Evolutionary conservation across 768 basidiomycete genomes (phyloP), one percentile per base, ranked within the genome.

Genomic region (Trametes maxima): DNA sequence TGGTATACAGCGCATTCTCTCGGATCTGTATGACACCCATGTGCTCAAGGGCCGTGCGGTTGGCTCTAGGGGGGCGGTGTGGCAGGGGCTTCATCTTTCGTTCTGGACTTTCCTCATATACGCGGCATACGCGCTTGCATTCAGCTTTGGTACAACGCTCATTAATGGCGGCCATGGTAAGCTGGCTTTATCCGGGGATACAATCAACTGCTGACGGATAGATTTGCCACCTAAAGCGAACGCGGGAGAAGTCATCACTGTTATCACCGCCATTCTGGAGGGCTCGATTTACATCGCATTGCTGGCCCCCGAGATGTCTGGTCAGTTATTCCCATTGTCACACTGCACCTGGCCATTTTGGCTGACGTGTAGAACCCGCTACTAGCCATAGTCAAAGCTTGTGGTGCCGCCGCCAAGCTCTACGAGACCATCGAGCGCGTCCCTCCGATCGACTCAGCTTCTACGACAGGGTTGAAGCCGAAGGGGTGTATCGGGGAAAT

Each of bases 31-130:
- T 72, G 82, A 92, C 68, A 62, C 42, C 1, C 81, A 84, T 59
- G 82, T 94, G 65, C 73, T 78, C 19, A 67, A 78, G 59, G 83
- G 90, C 6, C 77, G 78, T 37, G 61, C 60, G 3, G 76, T 83
- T 5, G 85, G 90, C 62, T 66, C 80, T 51, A 87, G 83, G 69
- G 78, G 84, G 44, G 82, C 89, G 0, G 58, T 83, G 17, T 81
- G 78, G 73, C 78, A 85, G 37, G 88, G 89, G 28, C 74, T 72
- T 64, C 85, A 86, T 50, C 65, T 94, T 14, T 83, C 86, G 10
- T 72, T 81, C 14, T 92, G 95, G 76, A 93, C 95, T 77, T 92
- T 93, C 69, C 79, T 91, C 57, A 89, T 95, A 58, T 95, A 92
- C 65, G 70, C 82, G 5, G 78, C 85, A 6, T 93, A 93, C 68